phyloP scores from a whole-genome alignment of 1,139 yeast genomes.

The Zhuliangozyma blackwelliae region DNA sequence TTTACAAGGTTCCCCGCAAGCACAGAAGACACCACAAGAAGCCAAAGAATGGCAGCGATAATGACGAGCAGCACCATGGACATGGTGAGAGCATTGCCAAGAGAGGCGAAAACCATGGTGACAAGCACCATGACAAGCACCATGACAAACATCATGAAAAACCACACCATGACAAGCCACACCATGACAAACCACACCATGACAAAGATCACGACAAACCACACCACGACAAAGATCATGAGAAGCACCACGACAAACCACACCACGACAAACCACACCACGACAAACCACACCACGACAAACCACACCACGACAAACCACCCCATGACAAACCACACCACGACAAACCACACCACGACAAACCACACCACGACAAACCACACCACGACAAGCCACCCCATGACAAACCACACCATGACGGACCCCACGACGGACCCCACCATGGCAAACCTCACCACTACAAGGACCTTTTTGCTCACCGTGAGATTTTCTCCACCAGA shows the following conservation, averaged over 20 bases:
- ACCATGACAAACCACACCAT: not conserved
- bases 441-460: not conserved
- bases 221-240: not conserved
- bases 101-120: not conserved
- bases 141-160: conserved; percentile 1
- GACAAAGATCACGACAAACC: not conserved
- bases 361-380: conserved; percentile 2
- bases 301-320: not conserved
- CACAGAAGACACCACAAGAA: conserved; percentile 2
- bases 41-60: conserved; percentile 3
- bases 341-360: not conserved
- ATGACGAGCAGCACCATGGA: conserved; percentile 1
- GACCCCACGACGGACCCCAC: not conserved
- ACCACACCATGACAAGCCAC: conserved; percentile 1
- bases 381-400: conserved; percentile 1
- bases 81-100: conserved; percentile 1
- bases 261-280: conserved; percentile 1
- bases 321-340: not conserved
- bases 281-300: not conserved
- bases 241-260: not conserved
- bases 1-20: conserved; percentile 26
- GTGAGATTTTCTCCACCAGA: conserved; percentile 16
- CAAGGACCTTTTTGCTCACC: conserved; percentile 2
- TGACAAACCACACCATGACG: not conserved
- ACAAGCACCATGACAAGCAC: not conserved